Conservation (phyloP, 352 stramenopile genomes). For the Globisporangium canariense region DNA sequence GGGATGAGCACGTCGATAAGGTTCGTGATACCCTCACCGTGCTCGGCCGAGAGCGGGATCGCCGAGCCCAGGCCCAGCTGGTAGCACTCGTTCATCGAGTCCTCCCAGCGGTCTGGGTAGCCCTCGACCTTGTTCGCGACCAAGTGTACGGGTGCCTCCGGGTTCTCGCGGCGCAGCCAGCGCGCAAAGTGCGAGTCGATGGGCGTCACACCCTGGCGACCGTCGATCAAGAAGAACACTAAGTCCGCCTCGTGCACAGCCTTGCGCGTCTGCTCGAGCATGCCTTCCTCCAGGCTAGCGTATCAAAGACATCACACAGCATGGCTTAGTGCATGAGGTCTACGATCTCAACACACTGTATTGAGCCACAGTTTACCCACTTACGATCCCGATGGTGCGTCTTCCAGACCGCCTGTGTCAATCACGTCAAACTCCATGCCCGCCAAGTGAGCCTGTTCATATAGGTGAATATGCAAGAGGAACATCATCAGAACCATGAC, state of each 20-base stretch:
- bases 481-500: background rate
- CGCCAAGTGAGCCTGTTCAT: slow-evolving; percentile 39
- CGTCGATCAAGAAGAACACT: slow-evolving; percentile 80
- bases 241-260: slow-evolving; percentile 77
- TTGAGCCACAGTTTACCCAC: slow-evolving; percentile 2
- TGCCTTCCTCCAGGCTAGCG: slow-evolving; percentile 62
- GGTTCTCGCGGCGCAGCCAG: slow-evolving; percentile 67
- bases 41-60: slow-evolving; percentile 74
- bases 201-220: slow-evolving; percentile 70
- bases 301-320: background rate
- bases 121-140: slow-evolving; percentile 82
- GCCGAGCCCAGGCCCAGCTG: slow-evolving; percentile 63
- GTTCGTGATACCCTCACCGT: slow-evolving; percentile 70
- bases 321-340: background rate
- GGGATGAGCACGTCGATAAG: slow-evolving; percentile 72
- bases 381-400: slow-evolving; percentile 54
- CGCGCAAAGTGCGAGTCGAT: slow-evolving; percentile 79
- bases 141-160: slow-evolving; percentile 54
- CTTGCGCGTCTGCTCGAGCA: slow-evolving; percentile 72
- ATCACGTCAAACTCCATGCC: slow-evolving; percentile 81
- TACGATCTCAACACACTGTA: background rate
- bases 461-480: background rate
- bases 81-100: slow-evolving; percentile 73
- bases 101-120: slow-evolving; percentile 58
- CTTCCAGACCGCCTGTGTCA: slow-evolving; percentile 76